phyloP scores from a whole-genome alignment of 768 basidiomycete genomes.

The Pulveroboletus sp. region DNA sequence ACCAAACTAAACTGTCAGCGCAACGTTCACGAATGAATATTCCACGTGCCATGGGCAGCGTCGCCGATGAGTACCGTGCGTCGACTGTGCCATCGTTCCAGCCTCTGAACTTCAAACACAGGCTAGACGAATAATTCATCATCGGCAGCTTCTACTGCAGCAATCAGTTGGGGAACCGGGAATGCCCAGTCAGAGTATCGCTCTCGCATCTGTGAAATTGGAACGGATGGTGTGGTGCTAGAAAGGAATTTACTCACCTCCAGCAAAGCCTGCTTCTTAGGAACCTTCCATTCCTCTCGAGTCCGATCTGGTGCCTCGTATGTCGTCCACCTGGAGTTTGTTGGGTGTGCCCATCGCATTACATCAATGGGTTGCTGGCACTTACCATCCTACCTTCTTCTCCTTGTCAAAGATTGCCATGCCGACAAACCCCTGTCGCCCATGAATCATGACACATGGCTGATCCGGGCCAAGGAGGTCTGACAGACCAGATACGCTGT shows the following conservation, averaged over 20 bases:
- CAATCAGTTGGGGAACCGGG: constrained; percentile 26
- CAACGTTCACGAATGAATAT: not conserved
- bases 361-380: not conserved
- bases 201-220: constrained; percentile 16
- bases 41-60: constrained; percentile 28
- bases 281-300: constrained; percentile 28
- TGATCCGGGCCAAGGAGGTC: constrained; percentile 1
- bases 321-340: constrained; percentile 25
- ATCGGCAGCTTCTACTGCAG: constrained; percentile 13
- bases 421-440: constrained; percentile 25
- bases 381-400: constrained; percentile 23
- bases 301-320: constrained; percentile 24
- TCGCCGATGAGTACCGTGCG: constrained; percentile 29
- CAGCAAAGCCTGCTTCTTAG: constrained; percentile 16
- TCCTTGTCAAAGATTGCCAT: constrained; percentile 26
- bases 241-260: constrained; percentile 9
- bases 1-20: not conserved
- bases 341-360: not conserved
- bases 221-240: not conserved
- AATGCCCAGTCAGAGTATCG: constrained; percentile 27
- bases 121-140: constrained; percentile 25
- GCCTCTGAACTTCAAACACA: constrained; percentile 22
- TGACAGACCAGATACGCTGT: constrained; percentile 21
- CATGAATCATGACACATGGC: constrained; percentile 29
- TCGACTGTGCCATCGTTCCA: constrained; percentile 23